Percentiles rank a stretch among this genome's conserved stretches.
Evolutionary conservation across 106 monocot genomes (phyloP).

Genomic region (Chionographis japonica): DNA sequence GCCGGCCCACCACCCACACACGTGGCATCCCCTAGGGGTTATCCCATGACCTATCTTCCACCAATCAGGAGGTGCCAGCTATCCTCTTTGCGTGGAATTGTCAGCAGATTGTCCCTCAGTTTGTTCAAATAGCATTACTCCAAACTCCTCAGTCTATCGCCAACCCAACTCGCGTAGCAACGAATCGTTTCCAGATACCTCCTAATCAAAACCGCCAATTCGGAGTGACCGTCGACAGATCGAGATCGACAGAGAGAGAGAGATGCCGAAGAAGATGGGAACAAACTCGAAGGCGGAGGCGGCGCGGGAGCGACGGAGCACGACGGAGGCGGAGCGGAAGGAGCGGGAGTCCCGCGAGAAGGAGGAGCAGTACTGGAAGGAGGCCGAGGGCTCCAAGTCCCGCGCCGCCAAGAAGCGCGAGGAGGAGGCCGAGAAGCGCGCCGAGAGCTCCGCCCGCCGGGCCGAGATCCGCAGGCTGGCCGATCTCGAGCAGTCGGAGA

Average conservation of each 20-base stretch:
- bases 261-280: slow-evolving; percentile 98
- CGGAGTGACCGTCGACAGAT: too few species aligned
- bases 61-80: too few species aligned
- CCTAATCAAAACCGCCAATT: too few species aligned
- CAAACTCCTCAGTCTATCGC: too few species aligned
- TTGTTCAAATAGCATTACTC: too few species aligned
- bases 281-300: slow-evolving; percentile 84
- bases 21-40: too few species aligned
- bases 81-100: too few species aligned
- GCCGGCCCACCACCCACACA: too few species aligned
- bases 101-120: too few species aligned
- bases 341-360: slow-evolving; percentile 33
- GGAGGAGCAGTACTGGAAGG: slow-evolving; percentile 61
- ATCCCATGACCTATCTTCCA: too few species aligned
- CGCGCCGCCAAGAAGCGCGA: slow-evolving; percentile 53
- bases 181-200: too few species aligned
- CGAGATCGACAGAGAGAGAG: not conserved
- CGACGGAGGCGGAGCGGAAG: slow-evolving; percentile 47
- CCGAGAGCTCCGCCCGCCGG: slow-evolving; percentile 61
- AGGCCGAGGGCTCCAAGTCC: slow-evolving; percentile 68
- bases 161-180: too few species aligned
- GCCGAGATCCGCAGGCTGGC: slow-evolving; percentile 77
- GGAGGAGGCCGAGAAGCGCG: slow-evolving; percentile 81
- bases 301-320: slow-evolving; percentile 53
- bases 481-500: slow-evolving; percentile 61